Percentiles rank a stretch among this genome's conserved stretches.
Evolutionary conservation across 2,329 filamentous ascomycete genomes (phyloP).

Genomic region (Colletotrichum sp.): DNA sequence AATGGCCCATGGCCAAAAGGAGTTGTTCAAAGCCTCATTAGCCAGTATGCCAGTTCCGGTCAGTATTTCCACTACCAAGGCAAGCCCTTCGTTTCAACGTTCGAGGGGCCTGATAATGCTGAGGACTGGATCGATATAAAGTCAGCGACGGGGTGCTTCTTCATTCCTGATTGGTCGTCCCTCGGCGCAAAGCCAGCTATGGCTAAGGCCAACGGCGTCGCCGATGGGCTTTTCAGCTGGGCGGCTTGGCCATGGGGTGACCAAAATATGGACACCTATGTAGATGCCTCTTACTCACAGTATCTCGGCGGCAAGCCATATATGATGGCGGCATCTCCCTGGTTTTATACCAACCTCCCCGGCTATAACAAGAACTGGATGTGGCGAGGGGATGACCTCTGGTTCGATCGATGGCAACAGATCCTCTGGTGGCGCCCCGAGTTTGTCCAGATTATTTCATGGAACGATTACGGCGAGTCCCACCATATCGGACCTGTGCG

Average conservation of each 20-base stretch:
- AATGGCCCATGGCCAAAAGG: slow-evolving; percentile 16
- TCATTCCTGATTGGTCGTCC: slow-evolving; percentile 50
- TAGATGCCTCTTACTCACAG: slow-evolving; percentile 20
- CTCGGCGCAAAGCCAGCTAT: slow-evolving; percentile 25
- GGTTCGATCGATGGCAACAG: slow-evolving; percentile 63
- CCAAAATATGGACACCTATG: slow-evolving; percentile 16
- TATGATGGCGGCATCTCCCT: slow-evolving; percentile 62
- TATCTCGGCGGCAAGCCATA: slow-evolving; percentile 25
- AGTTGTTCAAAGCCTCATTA: neutral
- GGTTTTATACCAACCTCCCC: slow-evolving; percentile 65
- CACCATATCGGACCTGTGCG: slow-evolving; percentile 57
- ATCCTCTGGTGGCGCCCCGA: slow-evolving; percentile 56
- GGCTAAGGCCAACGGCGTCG: slow-evolving; percentile 1
- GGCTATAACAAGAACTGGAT: slow-evolving; percentile 66
- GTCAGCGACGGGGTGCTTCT: slow-evolving; percentile 38
- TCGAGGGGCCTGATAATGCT: slow-evolving; percentile 45
- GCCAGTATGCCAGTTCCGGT: too few species aligned
- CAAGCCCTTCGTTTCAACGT: slow-evolving; percentile 42
- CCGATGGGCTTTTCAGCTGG: slow-evolving; percentile 42
- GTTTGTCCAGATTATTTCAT: slow-evolving; percentile 56
- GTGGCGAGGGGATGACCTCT: slow-evolving; percentile 63
- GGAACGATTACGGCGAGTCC: slow-evolving; percentile 62
- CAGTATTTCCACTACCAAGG: slow-evolving; percentile 27
- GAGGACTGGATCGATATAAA: slow-evolving; percentile 50
- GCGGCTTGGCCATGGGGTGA: slow-evolving; percentile 37